Percentiles rank a stretch among this genome's conserved stretches.
phyloP scores from a whole-genome alignment of 139 green algal genomes.

The Tetraselmis striata region DNA sequence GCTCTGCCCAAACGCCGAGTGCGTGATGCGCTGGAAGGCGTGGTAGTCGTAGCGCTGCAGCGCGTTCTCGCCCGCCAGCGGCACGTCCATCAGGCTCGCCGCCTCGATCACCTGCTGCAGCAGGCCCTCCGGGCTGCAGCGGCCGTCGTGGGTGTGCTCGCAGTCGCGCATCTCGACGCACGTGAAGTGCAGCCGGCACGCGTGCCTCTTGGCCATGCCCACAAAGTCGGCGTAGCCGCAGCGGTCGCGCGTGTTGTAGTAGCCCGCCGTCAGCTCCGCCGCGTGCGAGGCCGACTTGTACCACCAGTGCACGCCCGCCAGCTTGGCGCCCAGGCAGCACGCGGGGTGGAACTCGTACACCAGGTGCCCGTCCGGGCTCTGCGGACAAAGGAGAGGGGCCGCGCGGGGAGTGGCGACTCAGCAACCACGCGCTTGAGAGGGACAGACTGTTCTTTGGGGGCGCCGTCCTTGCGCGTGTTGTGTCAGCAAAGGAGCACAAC shows the following conservation, averaged over 20 bases:
- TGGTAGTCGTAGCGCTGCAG: slow-evolving; percentile 91
- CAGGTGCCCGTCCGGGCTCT: slow-evolving; percentile 42
- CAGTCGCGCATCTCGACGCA: slow-evolving; percentile 98
- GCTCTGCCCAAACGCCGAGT: slow-evolving; percentile 77
- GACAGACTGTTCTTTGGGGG: too few species aligned
- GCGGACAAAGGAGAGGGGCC: too few species aligned
- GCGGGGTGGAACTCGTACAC: slow-evolving; percentile 60
- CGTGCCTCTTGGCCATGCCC: slow-evolving; percentile 47
- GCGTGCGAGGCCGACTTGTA: slow-evolving; percentile 89
- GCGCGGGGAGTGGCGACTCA: too few species aligned
- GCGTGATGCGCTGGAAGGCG: slow-evolving; percentile 85
- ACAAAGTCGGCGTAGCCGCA: slow-evolving; percentile 79
- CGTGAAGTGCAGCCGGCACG: slow-evolving; percentile 86
- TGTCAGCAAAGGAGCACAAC: not conserved
- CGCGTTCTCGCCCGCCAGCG: slow-evolving; percentile 90
- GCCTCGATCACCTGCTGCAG: slow-evolving; percentile 64
- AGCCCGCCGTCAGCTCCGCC: slow-evolving; percentile 94
- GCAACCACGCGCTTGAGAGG: too few species aligned
- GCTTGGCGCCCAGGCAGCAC: slow-evolving; percentile 77
- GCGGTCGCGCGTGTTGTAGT: slow-evolving; percentile 92
- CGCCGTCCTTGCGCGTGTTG: too few species aligned
- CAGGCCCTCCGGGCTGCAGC: slow-evolving; percentile 80
- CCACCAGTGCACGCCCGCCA: slow-evolving; percentile 98
- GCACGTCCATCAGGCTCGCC: slow-evolving; percentile 57
- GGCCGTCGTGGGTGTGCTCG: slow-evolving; percentile 86